These are phyloP conservation scores for Jamesozyma piceae DNA, from an alignment of 805 yeast genomes.

Conservation along the genomic window DNA sequence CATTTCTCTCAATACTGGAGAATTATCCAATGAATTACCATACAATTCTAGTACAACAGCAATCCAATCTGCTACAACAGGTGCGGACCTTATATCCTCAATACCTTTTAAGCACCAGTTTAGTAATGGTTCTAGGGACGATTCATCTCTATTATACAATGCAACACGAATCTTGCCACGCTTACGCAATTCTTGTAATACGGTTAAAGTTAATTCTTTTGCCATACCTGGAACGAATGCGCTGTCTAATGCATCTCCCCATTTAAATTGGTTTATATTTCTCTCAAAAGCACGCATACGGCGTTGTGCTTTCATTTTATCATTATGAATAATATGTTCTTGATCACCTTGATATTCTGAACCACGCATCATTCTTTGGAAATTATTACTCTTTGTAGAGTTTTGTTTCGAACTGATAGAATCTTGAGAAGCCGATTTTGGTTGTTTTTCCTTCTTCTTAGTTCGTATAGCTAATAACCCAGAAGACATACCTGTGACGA, in stretches of 20 bases:
- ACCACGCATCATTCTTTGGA: conserved; percentile 80
- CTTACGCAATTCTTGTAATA: conserved; percentile 74
- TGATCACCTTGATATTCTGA: conserved; percentile 84
- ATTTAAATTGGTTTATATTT: conserved; percentile 75
- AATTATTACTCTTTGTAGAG: conserved; percentile 41
- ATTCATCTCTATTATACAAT: conserved; percentile 74
- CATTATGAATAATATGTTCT: conserved; percentile 62
- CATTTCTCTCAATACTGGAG: conserved; percentile 70
- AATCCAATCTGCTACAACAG: conserved; percentile 60
- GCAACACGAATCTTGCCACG: conserved; percentile 86
- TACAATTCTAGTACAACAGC: conserved; percentile 67
- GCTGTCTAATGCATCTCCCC: conserved; percentile 86
- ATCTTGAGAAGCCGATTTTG: conserved; percentile 3
- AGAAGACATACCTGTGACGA: conserved; percentile 84
- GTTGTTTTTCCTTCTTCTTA: conserved; percentile 51
- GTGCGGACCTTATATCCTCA: conserved; percentile 65
- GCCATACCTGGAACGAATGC: conserved; percentile 76
- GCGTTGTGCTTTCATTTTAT: conserved; percentile 45
- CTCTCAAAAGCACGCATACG: conserved; percentile 75
- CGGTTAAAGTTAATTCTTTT: conserved; percentile 71
- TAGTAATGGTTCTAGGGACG: conserved; percentile 72
- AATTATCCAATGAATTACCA: conserved; percentile 57
- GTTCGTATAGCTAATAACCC: conserved; percentile 87
- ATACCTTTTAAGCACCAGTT: conserved; percentile 73
- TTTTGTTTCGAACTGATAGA: neutral